A percentile compares a stretch with the other conserved stretches of the same genome.
Conservation (phyloP, 306 rosid genomes). For the Ziziphus jujuba region DNA sequence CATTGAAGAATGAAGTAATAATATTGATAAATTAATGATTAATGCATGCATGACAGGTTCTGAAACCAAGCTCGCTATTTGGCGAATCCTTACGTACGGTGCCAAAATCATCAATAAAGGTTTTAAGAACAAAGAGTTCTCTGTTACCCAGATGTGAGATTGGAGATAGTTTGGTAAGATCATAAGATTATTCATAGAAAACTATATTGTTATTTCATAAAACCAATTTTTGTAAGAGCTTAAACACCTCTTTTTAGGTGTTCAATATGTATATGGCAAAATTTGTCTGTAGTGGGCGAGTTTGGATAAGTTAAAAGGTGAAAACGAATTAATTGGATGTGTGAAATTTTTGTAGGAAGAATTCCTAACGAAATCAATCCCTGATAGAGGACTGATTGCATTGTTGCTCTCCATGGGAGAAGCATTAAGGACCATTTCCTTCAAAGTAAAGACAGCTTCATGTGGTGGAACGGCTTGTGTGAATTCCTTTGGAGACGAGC, state of each 20-base stretch:
- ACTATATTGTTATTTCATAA: not conserved
- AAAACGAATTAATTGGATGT: not conserved
- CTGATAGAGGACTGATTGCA: conserved; percentile 80
- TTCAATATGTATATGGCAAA: too few species aligned
- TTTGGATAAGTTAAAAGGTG: not conserved
- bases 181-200: not conserved
- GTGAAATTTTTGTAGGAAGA: conserved; percentile 59
- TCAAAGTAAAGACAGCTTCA: conserved; percentile 96
- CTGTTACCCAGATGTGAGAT: conserved; percentile 66
- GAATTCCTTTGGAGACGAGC: conserved; percentile 94
- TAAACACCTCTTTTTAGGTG: not conserved
- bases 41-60: conserved; percentile 45
- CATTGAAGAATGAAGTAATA: not conserved
- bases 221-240: not conserved
- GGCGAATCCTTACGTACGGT: conserved; percentile 76
- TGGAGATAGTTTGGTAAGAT: conserved; percentile 89
- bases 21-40: not conserved
- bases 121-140: conserved; percentile 56
- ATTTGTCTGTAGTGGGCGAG: too few species aligned
- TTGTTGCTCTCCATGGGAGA: conserved; percentile 90
- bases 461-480: conserved; percentile 99
- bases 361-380: conserved; percentile 81
- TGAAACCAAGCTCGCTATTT: conserved; percentile 75
- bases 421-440: conserved; percentile 88
- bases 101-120: conserved; percentile 59